Base-by-base conservation (phyloP, 768 basidiomycete genomes). In the Mrakia gelida region DNA sequence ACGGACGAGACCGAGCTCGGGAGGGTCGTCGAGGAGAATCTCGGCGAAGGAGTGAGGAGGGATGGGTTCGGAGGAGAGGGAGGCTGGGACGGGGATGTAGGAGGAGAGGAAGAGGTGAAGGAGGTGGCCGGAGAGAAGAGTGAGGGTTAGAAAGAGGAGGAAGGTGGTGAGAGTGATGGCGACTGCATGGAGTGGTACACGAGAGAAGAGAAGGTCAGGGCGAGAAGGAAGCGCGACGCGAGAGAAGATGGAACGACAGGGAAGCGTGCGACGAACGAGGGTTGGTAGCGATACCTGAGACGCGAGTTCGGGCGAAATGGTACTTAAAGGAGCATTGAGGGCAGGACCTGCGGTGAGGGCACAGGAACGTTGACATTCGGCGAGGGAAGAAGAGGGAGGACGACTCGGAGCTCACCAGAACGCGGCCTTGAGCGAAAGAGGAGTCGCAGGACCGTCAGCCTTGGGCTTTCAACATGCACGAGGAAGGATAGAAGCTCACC, bases 281-380 rank as follows among this genome's bases (percentile, higher is more conserved):
- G 32, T 78, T 78, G 9, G 77, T 68, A 13, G 77, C 77, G 26
- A 78, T 67, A 0, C 77, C 77, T 0, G 65, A 56, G 67, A 78
- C 49, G 8, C 73, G 45, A 9, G 77, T 78, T 21, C 77, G 71
- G 3, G 77, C 45, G 28, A 78, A 78, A 18, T 65, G 73, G 38
- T 78, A 78, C 34, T 75, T n/a, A 41, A 68, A 75, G 9, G 38
- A 10, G 26, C 77, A 78, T 54, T 78, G 77, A 3, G 30, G 23
- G 45, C 77, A 78, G 0, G n/a, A 61, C 62, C 65, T 67, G 28
- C 28, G 61, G n/a, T 2, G 18, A 32, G 62, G 41, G 21, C 3
- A 30, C 1, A 3, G 38, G 41, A 59, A 30, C 4, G 26, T 15
- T 38, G 38, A 38, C 4, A 9, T 68, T 38, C 21, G 38, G 16